A percentile compares a stretch with the other conserved stretches of the same genome.
Evolutionary conservation across 2,329 filamentous ascomycete species (phyloP).

Genomic region (Shiraia sp.): DNA sequence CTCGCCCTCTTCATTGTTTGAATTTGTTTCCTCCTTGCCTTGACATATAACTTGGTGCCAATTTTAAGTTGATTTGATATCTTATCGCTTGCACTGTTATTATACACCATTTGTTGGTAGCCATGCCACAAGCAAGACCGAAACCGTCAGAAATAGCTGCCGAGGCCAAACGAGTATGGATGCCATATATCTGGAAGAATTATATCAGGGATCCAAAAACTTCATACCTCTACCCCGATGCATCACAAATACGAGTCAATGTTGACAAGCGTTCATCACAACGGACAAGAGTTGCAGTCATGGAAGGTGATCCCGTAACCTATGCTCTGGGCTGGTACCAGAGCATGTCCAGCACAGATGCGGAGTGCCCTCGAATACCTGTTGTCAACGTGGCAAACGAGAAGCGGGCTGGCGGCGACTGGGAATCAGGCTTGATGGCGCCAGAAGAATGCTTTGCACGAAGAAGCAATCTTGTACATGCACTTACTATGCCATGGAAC

Average conservation of each 20-base stretch:
- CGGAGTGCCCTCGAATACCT: slow-evolving; percentile 54
- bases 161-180: slow-evolving; percentile 72
- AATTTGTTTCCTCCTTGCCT: slow-evolving; percentile 8
- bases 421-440: slow-evolving; percentile 68
- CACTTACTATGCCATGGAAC: slow-evolving; percentile 64
- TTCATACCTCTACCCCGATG: slow-evolving; percentile 61
- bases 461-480: slow-evolving; percentile 72
- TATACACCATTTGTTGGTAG: slow-evolving; percentile 4
- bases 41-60: slow-evolving; percentile 10
- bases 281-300: slow-evolving; percentile 49
- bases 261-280: slow-evolving; percentile 51
- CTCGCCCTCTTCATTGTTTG: slow-evolving; percentile 8
- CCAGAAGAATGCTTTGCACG: slow-evolving; percentile 75
- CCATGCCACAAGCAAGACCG: slow-evolving; percentile 62
- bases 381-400: slow-evolving; percentile 78
- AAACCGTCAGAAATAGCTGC: slow-evolving; percentile 72
- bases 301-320: slow-evolving; percentile 52
- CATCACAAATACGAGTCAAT: slow-evolving; percentile 46
- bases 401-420: slow-evolving; percentile 76
- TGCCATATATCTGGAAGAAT: slow-evolving; percentile 64
- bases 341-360: slow-evolving; percentile 32
- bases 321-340: slow-evolving; percentile 64
- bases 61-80: slow-evolving; percentile 2
- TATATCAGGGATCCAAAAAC: slow-evolving; percentile 59
- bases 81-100: slow-evolving; percentile 6